Evolutionary conservation across 139 green algal species (phyloP).

Genomic region (Chlamydomonas sp.): DNA sequence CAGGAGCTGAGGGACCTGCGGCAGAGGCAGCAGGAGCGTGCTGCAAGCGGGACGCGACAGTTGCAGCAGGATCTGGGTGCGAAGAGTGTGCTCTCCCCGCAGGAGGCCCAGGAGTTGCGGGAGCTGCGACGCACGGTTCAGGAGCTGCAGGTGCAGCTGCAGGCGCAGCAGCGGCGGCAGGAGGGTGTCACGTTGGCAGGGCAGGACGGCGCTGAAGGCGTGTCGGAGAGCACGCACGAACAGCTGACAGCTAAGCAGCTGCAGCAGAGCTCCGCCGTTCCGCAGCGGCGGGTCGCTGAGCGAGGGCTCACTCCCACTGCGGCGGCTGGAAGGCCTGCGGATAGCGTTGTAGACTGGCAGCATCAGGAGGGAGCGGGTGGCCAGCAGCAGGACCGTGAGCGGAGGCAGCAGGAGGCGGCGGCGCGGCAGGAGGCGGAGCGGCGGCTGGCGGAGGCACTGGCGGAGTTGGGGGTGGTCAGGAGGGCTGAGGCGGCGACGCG

Average conservation of each 20-base stretch:
- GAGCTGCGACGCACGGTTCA: neutral
- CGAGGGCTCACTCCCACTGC: too few species aligned
- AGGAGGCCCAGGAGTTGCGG: neutral
- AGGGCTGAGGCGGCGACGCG: constrained; percentile 1
- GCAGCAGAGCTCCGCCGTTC: too few species aligned
- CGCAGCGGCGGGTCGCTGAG: neutral
- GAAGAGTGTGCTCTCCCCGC: neutral
- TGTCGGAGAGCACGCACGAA: too few species aligned
- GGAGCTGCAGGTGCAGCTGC: constrained; percentile 23
- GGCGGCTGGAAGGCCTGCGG: too few species aligned
- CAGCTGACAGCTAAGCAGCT: too few species aligned
- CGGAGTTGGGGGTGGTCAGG: constrained; percentile 7
- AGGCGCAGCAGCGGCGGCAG: constrained; percentile 2
- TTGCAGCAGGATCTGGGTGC: neutral
- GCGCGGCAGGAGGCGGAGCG: neutral
- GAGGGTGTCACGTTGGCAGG: neutral
- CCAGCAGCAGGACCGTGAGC: too few species aligned
- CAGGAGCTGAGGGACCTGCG: neutral
- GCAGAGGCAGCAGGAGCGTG: too few species aligned
- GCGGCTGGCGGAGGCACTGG: neutral
- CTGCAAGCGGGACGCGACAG: too few species aligned
- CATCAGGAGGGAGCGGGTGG: neutral
- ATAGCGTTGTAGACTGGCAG: neutral
- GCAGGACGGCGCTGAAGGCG: too few species aligned
- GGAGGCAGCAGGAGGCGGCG: neutral